phyloP scores from a whole-genome alignment of 2,329 filamentous ascomycete species.

The Colletotrichum musae region DNA sequence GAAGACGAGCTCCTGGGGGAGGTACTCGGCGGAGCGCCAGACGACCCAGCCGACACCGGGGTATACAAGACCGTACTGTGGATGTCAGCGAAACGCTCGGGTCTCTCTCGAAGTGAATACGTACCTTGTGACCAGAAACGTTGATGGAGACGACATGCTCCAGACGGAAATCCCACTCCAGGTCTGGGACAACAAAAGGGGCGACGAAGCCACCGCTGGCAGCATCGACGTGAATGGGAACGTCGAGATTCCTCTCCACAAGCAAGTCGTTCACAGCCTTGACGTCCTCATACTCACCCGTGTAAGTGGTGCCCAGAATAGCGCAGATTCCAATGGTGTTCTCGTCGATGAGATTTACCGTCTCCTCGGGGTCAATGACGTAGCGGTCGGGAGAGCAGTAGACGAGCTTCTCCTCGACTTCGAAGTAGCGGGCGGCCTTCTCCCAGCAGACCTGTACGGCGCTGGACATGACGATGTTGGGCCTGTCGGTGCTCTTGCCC shows the following conservation, averaged over 20 bases:
- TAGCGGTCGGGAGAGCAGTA: conserved; percentile 74
- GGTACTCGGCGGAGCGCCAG: conserved; percentile 86
- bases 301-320: conserved; percentile 94
- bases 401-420: conserved; percentile 89
- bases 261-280: conserved; percentile 93
- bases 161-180: conserved; percentile 93
- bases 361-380: conserved; percentile 75
- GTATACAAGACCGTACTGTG: conserved; percentile 76
- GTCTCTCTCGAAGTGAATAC: no score
- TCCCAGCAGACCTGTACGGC: conserved; percentile 99
- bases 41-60: conserved; percentile 95
- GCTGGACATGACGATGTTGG: conserved; percentile 96
- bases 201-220: conserved; percentile 94
- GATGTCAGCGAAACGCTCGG: background rate
- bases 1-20: conserved; percentile 94
- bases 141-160: conserved; percentile 94
- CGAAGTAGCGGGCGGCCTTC: conserved; percentile 90
- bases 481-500: conserved; percentile 84
- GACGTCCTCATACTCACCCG: conserved; percentile 94
- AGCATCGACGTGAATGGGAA: conserved; percentile 93
- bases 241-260: conserved; percentile 80
- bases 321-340: conserved; percentile 91
- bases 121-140: conserved; percentile 88
- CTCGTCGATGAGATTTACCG: conserved; percentile 73
- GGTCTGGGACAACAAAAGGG: conserved; percentile 86